These are phyloP conservation scores for Neurospora sp. DNA, from an alignment of 495 filamentous ascomycete genomes.

Conservation along the genomic window DNA sequence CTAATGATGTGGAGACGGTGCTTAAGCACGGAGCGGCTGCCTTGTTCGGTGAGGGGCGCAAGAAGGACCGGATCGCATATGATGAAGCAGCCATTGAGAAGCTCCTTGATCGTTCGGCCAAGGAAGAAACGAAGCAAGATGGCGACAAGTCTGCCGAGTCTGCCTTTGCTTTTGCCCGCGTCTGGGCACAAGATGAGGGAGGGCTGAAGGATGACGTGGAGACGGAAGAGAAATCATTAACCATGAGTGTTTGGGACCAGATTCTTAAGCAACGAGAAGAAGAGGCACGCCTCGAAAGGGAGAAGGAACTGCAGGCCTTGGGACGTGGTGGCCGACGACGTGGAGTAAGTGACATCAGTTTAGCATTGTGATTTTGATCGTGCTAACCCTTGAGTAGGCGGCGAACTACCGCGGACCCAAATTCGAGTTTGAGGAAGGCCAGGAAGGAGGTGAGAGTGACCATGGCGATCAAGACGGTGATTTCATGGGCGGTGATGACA, in stretches of 20 bases:
- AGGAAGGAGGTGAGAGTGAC: constrained; percentile 19
- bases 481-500: constrained; percentile 23
- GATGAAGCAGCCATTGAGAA: constrained; percentile 73
- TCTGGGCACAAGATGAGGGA: constrained; percentile 79
- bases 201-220: constrained; percentile 46
- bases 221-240: constrained; percentile 40
- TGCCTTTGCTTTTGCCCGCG: constrained; percentile 80
- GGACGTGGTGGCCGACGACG: constrained; percentile 71
- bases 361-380: neutral
- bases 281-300: constrained; percentile 58
- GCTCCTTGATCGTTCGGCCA: constrained; percentile 73
- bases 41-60: constrained; percentile 68
- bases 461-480: constrained; percentile 19
- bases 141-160: constrained; percentile 53
- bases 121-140: constrained; percentile 56
- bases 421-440: constrained; percentile 19
- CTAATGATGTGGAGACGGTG: constrained; percentile 75
- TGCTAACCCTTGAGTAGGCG: constrained; percentile 18
- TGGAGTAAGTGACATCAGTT: constrained; percentile 29
- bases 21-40: constrained; percentile 80
- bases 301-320: constrained; percentile 52
- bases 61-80: constrained; percentile 58
- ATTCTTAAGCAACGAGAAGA: constrained; percentile 76
- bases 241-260: constrained; percentile 72
- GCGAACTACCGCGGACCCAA: constrained; percentile 15